Percentiles rank a stretch among this genome's conserved stretches.
phyloP scores from a whole-genome alignment of 495 filamentous ascomycete genomes.

The Amniculicola lignicola region DNA sequence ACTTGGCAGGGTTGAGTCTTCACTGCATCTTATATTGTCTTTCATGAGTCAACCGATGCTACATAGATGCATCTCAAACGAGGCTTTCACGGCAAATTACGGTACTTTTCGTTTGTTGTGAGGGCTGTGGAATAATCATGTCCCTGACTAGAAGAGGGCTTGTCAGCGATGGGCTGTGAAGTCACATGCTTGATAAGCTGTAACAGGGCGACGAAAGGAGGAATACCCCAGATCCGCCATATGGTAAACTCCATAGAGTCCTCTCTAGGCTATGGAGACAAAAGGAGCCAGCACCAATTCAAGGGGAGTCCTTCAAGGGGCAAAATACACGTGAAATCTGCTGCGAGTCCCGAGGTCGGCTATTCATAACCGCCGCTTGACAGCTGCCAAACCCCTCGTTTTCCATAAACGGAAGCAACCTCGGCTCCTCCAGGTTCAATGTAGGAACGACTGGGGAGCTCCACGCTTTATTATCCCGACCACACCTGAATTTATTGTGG shows the following conservation, averaged over 20 bases:
- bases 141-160: constrained; percentile 13
- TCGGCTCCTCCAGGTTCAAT: constrained; percentile 28
- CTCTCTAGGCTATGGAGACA: background rate
- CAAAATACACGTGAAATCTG: no score
- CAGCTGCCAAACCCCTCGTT: background rate
- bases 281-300: background rate
- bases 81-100: no score
- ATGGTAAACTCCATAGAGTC: no score
- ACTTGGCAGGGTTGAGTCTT: no score
- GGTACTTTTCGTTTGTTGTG: background rate
- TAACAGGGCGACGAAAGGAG: no score
- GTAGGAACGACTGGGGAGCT: background rate
- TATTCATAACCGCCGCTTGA: constrained; percentile 17
- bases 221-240: no score
- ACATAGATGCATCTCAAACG: no score
- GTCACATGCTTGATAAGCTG: no score
- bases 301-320: no score
- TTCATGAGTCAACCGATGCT: background rate
- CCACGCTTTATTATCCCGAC: constrained; percentile 20
- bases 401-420: constrained; percentile 24
- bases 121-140: background rate
- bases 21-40: background rate
- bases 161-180: constrained; percentile 6
- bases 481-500: no score
- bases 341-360: constrained; percentile 1